A percentile compares a stretch with the other conserved stretches of the same genome.
Conservation (phyloP, 805 yeast genomes). For the Saccharomycopsis fibuligera region DNA sequence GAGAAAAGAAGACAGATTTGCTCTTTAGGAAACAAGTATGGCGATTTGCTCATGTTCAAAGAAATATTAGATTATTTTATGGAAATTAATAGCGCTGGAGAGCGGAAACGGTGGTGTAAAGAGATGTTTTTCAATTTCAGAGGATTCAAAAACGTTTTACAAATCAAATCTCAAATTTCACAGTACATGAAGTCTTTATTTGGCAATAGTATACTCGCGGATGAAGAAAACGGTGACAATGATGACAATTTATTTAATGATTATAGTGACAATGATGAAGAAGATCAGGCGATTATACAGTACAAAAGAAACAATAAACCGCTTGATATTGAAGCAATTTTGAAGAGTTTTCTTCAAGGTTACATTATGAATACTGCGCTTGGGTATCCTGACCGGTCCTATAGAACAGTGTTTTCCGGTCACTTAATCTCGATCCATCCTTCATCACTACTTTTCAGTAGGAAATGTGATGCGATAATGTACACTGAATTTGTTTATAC, state of each 20-base stretch:
- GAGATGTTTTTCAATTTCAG: constrained; percentile 69
- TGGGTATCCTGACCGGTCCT: constrained; percentile 91
- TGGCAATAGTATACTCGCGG: constrained; percentile 23
- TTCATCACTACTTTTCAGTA: constrained; percentile 80
- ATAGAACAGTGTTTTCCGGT: constrained; percentile 76
- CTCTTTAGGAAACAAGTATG: constrained; percentile 63
- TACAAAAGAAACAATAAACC: constrained; percentile 24
- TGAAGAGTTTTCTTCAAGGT: constrained; percentile 79
- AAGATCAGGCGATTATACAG: neutral
- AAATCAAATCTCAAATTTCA: constrained; percentile 68
- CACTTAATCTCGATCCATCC: constrained; percentile 88
- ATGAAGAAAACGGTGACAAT: constrained; percentile 10
- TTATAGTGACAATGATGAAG: constrained; percentile 26
- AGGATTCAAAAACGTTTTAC: constrained; percentile 71
- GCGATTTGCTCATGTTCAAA: constrained; percentile 78
- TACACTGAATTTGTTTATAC: constrained; percentile 93
- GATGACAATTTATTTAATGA: constrained; percentile 22
- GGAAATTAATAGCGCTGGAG: constrained; percentile 40
- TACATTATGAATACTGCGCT: constrained; percentile 85
- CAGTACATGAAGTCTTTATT: constrained; percentile 55
- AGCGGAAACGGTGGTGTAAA: constrained; percentile 76
- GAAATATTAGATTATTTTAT: constrained; percentile 61
- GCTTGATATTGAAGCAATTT: constrained; percentile 48
- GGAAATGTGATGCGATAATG: constrained; percentile 79
- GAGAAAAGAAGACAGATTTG: constrained; percentile 65